Conservation (phyloP, 495 filamentous ascomycete genomes). For the Cercophora scortea region DNA sequence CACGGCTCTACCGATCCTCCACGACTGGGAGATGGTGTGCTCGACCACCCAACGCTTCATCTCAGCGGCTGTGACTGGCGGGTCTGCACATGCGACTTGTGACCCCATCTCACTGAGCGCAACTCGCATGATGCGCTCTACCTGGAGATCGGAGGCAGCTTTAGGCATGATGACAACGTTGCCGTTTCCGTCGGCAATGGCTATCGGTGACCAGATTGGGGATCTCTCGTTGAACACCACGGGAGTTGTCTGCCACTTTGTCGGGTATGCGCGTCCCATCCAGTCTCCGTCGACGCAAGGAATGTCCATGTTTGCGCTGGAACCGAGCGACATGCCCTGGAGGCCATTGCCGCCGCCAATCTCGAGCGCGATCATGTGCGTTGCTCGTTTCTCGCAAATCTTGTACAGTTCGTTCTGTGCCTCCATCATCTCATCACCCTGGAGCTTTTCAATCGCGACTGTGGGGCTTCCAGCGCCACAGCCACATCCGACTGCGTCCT, state of each 20-base stretch:
- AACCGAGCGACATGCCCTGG: conserved; percentile 44
- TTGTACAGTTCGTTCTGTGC: conserved; percentile 40
- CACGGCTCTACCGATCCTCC: conserved; percentile 49
- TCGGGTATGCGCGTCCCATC: conserved; percentile 52
- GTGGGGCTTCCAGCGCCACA: conserved; percentile 42
- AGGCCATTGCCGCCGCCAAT: conserved; percentile 51
- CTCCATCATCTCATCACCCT: conserved; percentile 42
- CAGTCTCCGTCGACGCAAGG: conserved; percentile 49
- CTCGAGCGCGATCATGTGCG: conserved; percentile 42
- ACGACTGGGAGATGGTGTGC: conserved; percentile 44
- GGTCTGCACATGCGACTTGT: conserved; percentile 37
- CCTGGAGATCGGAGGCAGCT: conserved; percentile 29
- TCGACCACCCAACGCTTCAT: conserved; percentile 43
- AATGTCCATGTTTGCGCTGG: conserved; percentile 38
- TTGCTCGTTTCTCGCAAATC: conserved; percentile 16
- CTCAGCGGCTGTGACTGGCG: conserved; percentile 33
- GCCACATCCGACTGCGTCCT: conserved; percentile 37
- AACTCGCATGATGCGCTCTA: conserved; percentile 33
- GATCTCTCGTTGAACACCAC: conserved; percentile 43
- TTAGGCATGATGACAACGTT: conserved; percentile 36
- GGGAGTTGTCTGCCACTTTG: conserved; percentile 49
- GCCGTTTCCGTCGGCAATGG: conserved; percentile 44
- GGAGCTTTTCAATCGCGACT: conserved; percentile 45
- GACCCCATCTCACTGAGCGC: conserved; percentile 42
- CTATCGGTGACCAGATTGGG: conserved; percentile 35